Evolutionary conservation across 148 eudicot genomes (phyloP).

Genomic region (Cornus florida): DNA sequence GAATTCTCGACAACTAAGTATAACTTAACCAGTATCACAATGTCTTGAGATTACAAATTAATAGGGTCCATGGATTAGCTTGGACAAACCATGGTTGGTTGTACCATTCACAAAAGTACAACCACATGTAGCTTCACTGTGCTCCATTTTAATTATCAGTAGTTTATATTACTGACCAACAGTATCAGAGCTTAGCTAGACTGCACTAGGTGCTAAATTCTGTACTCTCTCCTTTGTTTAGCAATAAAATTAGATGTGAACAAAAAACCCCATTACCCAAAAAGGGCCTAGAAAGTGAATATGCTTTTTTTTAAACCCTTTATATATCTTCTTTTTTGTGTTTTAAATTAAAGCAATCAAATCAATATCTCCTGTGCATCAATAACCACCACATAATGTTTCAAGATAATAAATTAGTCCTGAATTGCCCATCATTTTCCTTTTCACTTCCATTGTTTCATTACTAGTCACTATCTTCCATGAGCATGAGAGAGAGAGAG

Average conservation of each 20-base stretch:
- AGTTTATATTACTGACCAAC: too few species aligned
- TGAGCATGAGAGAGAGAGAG: too few species aligned
- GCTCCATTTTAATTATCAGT: not conserved
- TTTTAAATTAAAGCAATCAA: not conserved
- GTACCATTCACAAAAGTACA: not conserved
- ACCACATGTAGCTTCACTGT: not conserved
- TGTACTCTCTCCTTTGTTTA: not conserved
- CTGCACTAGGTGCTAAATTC: not conserved
- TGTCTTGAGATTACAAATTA: too few species aligned
- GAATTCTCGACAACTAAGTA: too few species aligned
- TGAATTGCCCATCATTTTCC: not conserved
- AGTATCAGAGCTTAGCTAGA: not conserved
- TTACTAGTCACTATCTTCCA: too few species aligned
- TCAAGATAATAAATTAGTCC: not conserved
- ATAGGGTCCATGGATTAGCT: not conserved
- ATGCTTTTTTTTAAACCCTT: not conserved
- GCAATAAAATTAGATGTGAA: not conserved
- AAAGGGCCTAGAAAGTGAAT: not conserved
- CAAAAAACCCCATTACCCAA: not conserved
- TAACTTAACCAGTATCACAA: too few species aligned
- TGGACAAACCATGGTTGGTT: not conserved
- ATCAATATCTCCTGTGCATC: not conserved
- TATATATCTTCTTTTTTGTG: not conserved
- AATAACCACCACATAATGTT: not conserved
- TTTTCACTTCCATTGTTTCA: too few species aligned